Base-by-base conservation (phyloP, 805 yeast species). In the Wickerhamomyces bovis region DNA sequence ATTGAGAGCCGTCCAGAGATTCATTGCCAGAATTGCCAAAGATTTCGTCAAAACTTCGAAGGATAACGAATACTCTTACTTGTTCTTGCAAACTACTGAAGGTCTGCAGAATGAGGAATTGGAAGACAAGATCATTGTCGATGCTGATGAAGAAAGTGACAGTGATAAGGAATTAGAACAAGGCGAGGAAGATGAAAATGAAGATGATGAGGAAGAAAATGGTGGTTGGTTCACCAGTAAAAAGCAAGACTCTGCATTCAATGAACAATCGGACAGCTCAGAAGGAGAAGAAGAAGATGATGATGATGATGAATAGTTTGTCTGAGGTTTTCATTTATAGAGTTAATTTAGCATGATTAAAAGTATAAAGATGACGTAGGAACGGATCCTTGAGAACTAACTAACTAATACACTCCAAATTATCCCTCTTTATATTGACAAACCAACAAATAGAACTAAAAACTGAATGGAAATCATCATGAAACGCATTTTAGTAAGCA, bases 1-100 rank as follows among this genome's bases (percentile, higher is more conserved):
- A 0, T 62, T 88, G 53, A 78, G 90, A 55, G 75, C 85, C 1
- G 67, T 89, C 10, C 95, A 83, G 58, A 73, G 94, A 58, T 89
- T 88, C 58, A 70, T 89, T 51, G 81, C 78, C 42, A 76, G 88
- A 57, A 68, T 81, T 13, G 90, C 85, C 13, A 87, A 87, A 63
- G 92, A 85, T 46, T 75, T 87, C n/a, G 78, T 80, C 0, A 64
- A 62, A 31, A 68, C 77, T 6, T 71, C 80, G 3, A 73, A 70
- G 50, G 75, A 73, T 39, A 83, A 81, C 53, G 77, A 72, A 49
- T 77, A 78, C 58, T 64, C 77, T 42, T 75, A 73, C 58, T 67
- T 69, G 43, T 87, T 80, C 60, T 68, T 85, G 47, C 63, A 68
- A 13, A 31, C 53, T 21, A 50, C 49, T 46, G 62, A 53, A n/a